Evolutionary conservation across 2,329 filamentous ascomycete genomes (phyloP).

Genomic region (Cladosporium sp.): DNA sequence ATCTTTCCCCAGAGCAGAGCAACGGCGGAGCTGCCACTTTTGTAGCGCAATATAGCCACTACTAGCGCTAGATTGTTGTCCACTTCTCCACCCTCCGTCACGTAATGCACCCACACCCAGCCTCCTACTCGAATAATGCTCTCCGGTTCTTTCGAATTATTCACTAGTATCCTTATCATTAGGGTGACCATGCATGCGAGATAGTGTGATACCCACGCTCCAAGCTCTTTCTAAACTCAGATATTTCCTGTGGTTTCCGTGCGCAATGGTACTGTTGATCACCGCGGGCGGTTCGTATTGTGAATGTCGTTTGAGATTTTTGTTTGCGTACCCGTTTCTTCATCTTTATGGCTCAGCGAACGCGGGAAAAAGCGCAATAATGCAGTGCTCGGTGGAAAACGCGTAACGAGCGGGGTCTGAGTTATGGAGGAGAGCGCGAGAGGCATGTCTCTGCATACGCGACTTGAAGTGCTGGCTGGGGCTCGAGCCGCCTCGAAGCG

Average conservation of each 20-base stretch:
- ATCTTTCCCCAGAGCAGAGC: constrained; percentile 13
- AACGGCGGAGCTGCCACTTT: constrained; percentile 4
- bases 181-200: background rate
- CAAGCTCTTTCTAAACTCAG: background rate
- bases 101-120: constrained; percentile 13
- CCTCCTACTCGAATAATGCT: constrained; percentile 11
- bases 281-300: constrained; percentile 10
- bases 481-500: constrained; percentile 10
- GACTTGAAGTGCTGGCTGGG: background rate
- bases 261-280: constrained; percentile 12
- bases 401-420: constrained; percentile 7
- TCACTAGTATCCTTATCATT: constrained; percentile 8
- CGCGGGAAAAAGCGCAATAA: background rate
- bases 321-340: background rate
- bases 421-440: background rate
- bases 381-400: background rate
- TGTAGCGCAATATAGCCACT: constrained; percentile 5
- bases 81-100: constrained; percentile 8
- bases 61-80: constrained; percentile 12
- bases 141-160: constrained; percentile 5
- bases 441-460: constrained; percentile 1
- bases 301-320: constrained; percentile 9
- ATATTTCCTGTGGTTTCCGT: constrained; percentile 8
- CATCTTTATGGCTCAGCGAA: constrained; percentile 10
- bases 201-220: constrained; percentile 9